Evolutionary conservation across 768 basidiomycete genomes (phyloP), one percentile per base, ranked within the genome.

Genomic region (Boletus eberwhitei): DNA sequence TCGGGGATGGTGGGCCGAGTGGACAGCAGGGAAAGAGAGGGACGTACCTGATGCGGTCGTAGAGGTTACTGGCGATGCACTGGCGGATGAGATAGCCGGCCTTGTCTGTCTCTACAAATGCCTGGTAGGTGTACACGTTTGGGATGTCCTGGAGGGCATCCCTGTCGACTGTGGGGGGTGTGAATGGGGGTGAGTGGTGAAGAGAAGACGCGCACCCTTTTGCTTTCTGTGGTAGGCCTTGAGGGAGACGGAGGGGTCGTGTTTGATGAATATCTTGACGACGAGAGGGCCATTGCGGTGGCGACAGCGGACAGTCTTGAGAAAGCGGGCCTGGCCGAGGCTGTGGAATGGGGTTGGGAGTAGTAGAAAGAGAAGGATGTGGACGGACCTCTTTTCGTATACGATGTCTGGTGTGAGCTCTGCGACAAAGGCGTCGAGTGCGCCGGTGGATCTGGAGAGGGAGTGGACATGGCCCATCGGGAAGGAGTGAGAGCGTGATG

Each of bases 81-180:
- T 98, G 96, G 21, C 96, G 79, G 50, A 98, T 84, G 31, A 98
- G 82, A 71, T 95, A 98, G 1, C 93, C 97, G 8, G 95, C 97
- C 67, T 90, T 91, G 62, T 98, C 97, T 0, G 94, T 97, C 73
- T 98, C 97, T 5, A 93, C 82, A 53, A 95, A 92, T 0, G 84
- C 77, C 59, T 95, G 92, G 67, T 94, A 95, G 55, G 84, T 85
- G 71, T 94, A 90, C 11, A 95, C 81, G 70, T 98, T 97, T 3
- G 88, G 79, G 36, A 97, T 85, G 68, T 95, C 94, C 4, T 77
- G 71, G 36, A 99, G 74, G 0, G 87, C 80, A 56, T 98, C 94
- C 57, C 90, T 80, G 66, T 98, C 93, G 53, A 84, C 95, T 97
- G 68, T 11, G 41, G 35, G 3, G 48, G 34, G 54, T 13, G 44